phyloP scores from a whole-genome alignment of 2,329 filamentous ascomycete genomes.

The Hypoxylon sp. region DNA sequence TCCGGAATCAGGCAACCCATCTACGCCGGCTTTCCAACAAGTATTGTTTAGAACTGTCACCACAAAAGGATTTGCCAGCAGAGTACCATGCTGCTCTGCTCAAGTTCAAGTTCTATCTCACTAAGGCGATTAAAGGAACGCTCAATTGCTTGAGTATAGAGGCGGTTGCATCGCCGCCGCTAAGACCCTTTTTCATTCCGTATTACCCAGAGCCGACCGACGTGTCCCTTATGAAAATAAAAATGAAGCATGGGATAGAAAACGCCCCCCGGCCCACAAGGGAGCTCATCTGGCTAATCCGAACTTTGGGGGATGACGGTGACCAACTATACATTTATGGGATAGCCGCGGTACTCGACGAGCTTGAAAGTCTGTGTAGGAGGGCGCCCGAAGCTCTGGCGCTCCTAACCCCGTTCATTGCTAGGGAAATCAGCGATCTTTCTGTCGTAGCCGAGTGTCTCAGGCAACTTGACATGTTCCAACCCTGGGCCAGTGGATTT shows the following conservation, averaged over 20 bases:
- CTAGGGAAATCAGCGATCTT: conserved; percentile 52
- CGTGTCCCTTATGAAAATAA: conserved; percentile 35
- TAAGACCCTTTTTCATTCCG: conserved; percentile 48
- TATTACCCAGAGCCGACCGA: conserved; percentile 35
- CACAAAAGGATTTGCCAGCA: conserved; percentile 48
- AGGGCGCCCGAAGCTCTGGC: conserved; percentile 47
- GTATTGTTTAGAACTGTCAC: conserved; percentile 45
- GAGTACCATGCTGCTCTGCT: conserved; percentile 52
- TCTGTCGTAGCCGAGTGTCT: conserved; percentile 55
- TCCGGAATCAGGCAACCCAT: conserved; percentile 45
- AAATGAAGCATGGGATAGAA: conserved; percentile 24
- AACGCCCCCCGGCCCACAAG: conserved; percentile 33
- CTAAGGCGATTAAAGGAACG: conserved; percentile 45
- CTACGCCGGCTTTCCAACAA: conserved; percentile 45
- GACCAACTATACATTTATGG: conserved; percentile 44
- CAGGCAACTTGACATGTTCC: conserved; percentile 55
- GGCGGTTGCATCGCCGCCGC: conserved; percentile 51
- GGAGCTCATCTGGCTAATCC: conserved; percentile 50
- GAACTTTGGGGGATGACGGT: conserved; percentile 49
- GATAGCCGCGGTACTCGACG: conserved; percentile 53
- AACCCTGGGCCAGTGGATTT: conserved; percentile 57
- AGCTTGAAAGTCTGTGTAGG: conserved; percentile 55
- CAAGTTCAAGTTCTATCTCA: conserved; percentile 50
- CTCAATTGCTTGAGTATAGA: conserved; percentile 40
- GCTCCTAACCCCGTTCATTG: conserved; percentile 50